Evolutionary conservation across 495 filamentous ascomycete genomes (phyloP), one percentile per base, ranked within the genome.

Genomic region (Xylaria cubensis): DNA sequence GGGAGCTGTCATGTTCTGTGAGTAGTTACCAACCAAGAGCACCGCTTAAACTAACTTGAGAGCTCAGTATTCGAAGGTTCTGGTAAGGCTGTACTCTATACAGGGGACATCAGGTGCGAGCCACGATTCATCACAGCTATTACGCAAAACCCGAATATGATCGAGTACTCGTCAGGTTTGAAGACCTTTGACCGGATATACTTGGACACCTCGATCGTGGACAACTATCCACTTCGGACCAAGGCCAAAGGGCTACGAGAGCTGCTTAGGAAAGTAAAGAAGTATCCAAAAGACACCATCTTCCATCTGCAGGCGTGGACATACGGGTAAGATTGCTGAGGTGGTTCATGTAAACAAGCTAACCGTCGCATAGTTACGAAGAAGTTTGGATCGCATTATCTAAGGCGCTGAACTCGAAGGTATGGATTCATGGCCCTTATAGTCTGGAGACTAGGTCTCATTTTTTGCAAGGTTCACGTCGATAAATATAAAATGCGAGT

Each of bases 291-390:
- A 12, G 88, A 95, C 29, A 97, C 93, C 0, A 81, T 90, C 6
- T 97, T 98, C 75, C 92, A 97, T 79, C 88, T 98, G 62, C 86
- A 93, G 62, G 88, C 94, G 3, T 98, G 95, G 95, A 98, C 95
- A 1, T 97, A 96, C 78, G 95, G 95, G 64, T 91, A 87, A 76
- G 81, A 73, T 9, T n/a, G 24, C 0, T 8, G n/a, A 17, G 26
- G 5, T 46, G n/a, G 24, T 32, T 59, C 7, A 12, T 56, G 2
- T 21, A 3, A 24, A 15, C 17, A 32, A 24, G n/a, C 63, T 67
- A 29, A 48, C 72, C 69, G 21, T 69, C 8, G 6, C 12, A 13
- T 34, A 85, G 83, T 19, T 93, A 94, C 63, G 94, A 97, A 79
- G 93, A 97, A 68, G 94, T 97, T 0, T 98, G 94, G 94, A 84